Base-by-base conservation (phyloP, 768 basidiomycete genomes). In the Mycena sanguinolenta region DNA sequence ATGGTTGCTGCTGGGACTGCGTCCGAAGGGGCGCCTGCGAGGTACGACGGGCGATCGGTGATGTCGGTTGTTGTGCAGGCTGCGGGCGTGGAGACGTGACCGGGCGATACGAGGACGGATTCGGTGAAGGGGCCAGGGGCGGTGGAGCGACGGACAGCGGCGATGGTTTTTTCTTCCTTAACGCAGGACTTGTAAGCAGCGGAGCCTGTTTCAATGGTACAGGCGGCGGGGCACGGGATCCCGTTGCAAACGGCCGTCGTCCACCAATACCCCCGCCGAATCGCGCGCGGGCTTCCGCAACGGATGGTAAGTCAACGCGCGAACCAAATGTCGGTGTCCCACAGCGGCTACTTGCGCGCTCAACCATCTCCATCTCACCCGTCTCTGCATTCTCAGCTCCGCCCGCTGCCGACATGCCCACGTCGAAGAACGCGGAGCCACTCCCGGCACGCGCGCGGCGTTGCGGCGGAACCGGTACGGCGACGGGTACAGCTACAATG, bases 261-360 rank as follows among this genome's bases (percentile, higher is more conserved):
- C 63, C 75, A 30, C 67, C 58, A 28, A 71, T 58, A 21, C 74
- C 66, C 10, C 78, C 77, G 4, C 83, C 84, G 63, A 86, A 85
- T 42, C 82, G 81, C 27, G 82, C 76, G 68, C 85, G 75, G 14
- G 82, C 79, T 69, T 87, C 86, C 67, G 84, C 83, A 21, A 84
- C 80, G 14, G 85, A 85, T 0, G 86, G 84, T 9, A 88, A 75
- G 8, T 84, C 80, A 60, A 82, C 82, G 38, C 84, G 83, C 1
- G 90, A 90, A 17, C 89, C 90, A 71, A 90, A 90, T 1, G 90
- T 89, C 13, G 90, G 89, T 4, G 90, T 90, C 13, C 86, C 88
- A 69, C 88, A 90, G 44, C 89, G 81, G 4, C 88, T 89, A 44
- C 81, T 84, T 25, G 85, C 82, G 25, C 84, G 83, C 53, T 86